A percentile compares a stretch with the other conserved stretches of the same genome.
Evolutionary conservation across 1,139 yeast genomes (phyloP).

Genomic region (Pneumocystis oryctolagi): DNA sequence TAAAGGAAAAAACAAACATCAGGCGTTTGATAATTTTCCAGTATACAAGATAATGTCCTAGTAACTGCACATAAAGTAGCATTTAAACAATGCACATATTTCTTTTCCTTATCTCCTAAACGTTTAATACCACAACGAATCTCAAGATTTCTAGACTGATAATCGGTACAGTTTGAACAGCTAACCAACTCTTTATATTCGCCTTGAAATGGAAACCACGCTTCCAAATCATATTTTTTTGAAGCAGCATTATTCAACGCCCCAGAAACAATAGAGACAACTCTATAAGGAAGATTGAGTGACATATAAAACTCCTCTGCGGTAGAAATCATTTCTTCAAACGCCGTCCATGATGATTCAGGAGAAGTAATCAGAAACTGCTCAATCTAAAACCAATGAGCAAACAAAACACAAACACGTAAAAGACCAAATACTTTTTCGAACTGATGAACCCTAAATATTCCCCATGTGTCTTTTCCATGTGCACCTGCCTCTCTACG

Average conservation of each 20-base stretch:
- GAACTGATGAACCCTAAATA: slow-evolving; percentile 95
- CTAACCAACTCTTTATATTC: slow-evolving; percentile 97
- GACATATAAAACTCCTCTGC: slow-evolving; percentile 91
- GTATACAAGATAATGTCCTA: slow-evolving; percentile 91
- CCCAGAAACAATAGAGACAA: slow-evolving; percentile 95
- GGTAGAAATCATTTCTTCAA: slow-evolving; percentile 79
- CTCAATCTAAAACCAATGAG: slow-evolving; percentile 37
- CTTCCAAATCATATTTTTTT: slow-evolving; percentile 95
- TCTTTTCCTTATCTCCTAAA: slow-evolving; percentile 89
- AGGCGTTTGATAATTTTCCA: slow-evolving; percentile 95
- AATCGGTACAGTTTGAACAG: slow-evolving; percentile 97
- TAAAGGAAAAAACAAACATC: slow-evolving; percentile 27
- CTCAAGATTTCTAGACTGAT: slow-evolving; percentile 95
- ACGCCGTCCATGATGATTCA: slow-evolving; percentile 94
- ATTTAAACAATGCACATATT: slow-evolving; percentile 95
- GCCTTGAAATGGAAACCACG: slow-evolving; percentile 99
- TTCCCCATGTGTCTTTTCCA: slow-evolving; percentile 99
- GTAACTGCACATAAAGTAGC: slow-evolving; percentile 95
- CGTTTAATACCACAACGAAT: slow-evolving; percentile 97
- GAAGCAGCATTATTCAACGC: slow-evolving; percentile 99
- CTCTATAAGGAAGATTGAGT: slow-evolving; percentile 85
- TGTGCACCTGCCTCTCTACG: slow-evolving; percentile 99
- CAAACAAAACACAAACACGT: neutral
- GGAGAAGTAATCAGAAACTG: slow-evolving; percentile 94
- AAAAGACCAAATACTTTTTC: slow-evolving; percentile 38